Evolutionary conservation across 257 asterid species (phyloP).

Genomic region (Osmanthus fragrans): DNA sequence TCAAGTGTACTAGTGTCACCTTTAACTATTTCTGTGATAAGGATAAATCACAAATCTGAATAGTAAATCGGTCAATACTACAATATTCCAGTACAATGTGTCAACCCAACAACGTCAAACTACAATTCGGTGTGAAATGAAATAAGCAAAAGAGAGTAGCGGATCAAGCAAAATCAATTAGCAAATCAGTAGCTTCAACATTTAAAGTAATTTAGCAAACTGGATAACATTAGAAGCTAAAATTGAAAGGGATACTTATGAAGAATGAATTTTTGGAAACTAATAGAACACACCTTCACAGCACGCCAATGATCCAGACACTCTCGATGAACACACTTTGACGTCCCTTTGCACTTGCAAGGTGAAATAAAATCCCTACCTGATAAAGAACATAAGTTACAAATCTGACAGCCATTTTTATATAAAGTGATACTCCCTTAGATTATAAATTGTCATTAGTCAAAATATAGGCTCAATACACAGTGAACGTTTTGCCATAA

Average conservation of each 20-base stretch:
- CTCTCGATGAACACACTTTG: slow-evolving; percentile 85
- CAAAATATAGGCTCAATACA: not conserved
- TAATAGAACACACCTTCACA: slow-evolving; percentile 56
- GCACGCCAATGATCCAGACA: slow-evolving; percentile 99
- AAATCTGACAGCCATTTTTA: slow-evolving; percentile 19
- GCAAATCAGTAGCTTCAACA: slow-evolving; percentile 7
- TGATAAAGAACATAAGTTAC: slow-evolving; percentile 36
- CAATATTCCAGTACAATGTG: too few species aligned
- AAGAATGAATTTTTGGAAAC: not conserved
- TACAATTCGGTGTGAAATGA: not conserved
- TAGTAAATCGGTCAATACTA: too few species aligned
- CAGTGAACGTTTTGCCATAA: not conserved
- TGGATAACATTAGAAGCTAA: slow-evolving; percentile 15
- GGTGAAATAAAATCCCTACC: slow-evolving; percentile 98
- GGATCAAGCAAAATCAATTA: not conserved
- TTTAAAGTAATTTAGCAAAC: slow-evolving; percentile 3
- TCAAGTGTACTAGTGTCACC: too few species aligned
- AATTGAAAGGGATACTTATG: not conserved
- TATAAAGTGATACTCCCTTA: slow-evolving; percentile 1
- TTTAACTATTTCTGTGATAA: too few species aligned
- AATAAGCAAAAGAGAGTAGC: not conserved
- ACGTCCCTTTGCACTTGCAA: slow-evolving; percentile 93
- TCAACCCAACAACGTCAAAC: too few species aligned
- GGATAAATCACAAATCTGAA: too few species aligned
- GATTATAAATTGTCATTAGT: not conserved